Evolutionary conservation across 345 rosid species (phyloP).

Genomic region (Limnanthes douglasii): DNA sequence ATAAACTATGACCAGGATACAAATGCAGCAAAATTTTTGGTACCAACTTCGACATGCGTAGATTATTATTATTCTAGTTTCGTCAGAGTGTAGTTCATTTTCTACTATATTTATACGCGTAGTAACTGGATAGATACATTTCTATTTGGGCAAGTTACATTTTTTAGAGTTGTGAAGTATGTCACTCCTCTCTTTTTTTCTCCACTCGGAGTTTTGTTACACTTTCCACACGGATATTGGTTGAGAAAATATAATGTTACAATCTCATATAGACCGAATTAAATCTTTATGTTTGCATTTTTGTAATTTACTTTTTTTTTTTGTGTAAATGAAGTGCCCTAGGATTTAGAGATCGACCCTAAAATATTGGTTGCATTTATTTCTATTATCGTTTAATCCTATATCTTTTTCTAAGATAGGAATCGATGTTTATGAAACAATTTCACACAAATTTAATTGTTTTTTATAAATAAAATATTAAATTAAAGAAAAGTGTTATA

Average conservation of each 20-base stretch:
- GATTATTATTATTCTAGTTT: background rate
- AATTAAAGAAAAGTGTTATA: background rate
- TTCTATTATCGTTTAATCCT: too few species aligned
- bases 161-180: background rate
- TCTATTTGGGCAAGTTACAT: background rate
- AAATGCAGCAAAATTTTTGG: too few species aligned
- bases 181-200: too few species aligned
- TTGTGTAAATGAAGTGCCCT: slow-evolving; percentile 5
- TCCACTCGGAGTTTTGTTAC: too few species aligned
- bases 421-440: slow-evolving; percentile 9
- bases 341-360: too few species aligned
- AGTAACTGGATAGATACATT: background rate
- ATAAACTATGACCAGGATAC: slow-evolving; percentile 33
- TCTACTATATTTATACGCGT: background rate
- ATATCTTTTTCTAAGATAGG: slow-evolving; percentile 9
- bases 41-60: background rate
- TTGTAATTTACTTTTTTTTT: slow-evolving; percentile 7
- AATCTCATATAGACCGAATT: slow-evolving; percentile 1
- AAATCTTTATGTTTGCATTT: slow-evolving; percentile 11
- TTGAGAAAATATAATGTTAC: background rate
- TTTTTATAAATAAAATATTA: background rate
- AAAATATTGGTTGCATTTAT: slow-evolving; percentile 13
- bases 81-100: background rate
- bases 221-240: too few species aligned
- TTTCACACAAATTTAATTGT: background rate